Evolutionary conservation across 768 basidiomycete species (phyloP), one percentile per base, ranked within the genome.

Genomic region (Russula sp.): DNA sequence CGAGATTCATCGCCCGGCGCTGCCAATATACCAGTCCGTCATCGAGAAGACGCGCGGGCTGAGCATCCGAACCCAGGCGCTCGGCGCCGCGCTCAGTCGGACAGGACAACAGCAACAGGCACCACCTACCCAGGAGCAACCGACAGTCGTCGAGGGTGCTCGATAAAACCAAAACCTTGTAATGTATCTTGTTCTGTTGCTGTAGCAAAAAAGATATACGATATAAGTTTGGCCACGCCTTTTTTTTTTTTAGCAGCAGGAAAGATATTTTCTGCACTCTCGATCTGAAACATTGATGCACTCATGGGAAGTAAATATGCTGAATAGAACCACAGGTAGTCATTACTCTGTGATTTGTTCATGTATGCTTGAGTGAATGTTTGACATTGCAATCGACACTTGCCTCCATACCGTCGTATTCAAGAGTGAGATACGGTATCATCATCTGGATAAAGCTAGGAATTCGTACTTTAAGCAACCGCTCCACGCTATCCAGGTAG

Each of bases 21-120:
- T 88, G 48, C 93, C 95, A 1, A 86, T 95, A 20, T 96, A 96
- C 75, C 95, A 96, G 71, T 83, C 89, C 5, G 87, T 98, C 68
- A 97, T 97, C 68, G 95, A 98, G 74, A 96, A 94, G 74, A 97
- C 94, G 1, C 86, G 93, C 50, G 94, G 94, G 48, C 79, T 98
- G 62, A 86, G 93, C 0, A 84, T 97, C 75, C 86, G 95, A 59
- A 94, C 94, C 0, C 93, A 94, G 71, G 94, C 91, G 1, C 75
- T 97, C 56, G 90, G 92, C 1, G 88, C 89, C 16, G 91, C 94
- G 11, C 85, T 88, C 78, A 70, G 76, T 57, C 75, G 79, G 54
- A 69, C 73, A 13, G 68, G 64, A 37, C 63, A 64, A 10, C 62
- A 64, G 32, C 62, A 55, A 37, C 61, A 42, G 45, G 32, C 58